Percentiles rank a stretch among this genome's conserved stretches.
phyloP scores from a whole-genome alignment of 331 rosid genomes.

The Prunus yedoensis region DNA sequence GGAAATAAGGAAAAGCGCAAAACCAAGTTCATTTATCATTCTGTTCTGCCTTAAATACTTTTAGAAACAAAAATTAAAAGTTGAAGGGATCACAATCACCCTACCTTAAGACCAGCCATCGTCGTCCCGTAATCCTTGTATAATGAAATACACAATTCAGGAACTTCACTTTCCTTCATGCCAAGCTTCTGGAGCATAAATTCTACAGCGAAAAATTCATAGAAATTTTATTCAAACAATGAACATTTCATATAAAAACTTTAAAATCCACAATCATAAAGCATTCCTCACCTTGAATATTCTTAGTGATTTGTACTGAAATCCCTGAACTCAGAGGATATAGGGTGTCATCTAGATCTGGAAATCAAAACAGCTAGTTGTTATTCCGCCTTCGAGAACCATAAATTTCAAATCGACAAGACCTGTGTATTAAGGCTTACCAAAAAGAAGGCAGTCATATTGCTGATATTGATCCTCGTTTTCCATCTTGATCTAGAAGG shows the following conservation, averaged over 20 bases:
- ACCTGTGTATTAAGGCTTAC: slow-evolving; percentile 26
- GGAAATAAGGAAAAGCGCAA: slow-evolving; percentile 23
- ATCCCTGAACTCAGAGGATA: slow-evolving; percentile 71
- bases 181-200: slow-evolving; percentile 72
- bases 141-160: slow-evolving; percentile 46
- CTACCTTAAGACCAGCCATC: slow-evolving; percentile 89
- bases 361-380: slow-evolving; percentile 2
- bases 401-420: neutral
- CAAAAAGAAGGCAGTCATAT: slow-evolving; percentile 77
- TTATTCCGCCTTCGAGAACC: neutral
- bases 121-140: slow-evolving; percentile 83
- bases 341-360: slow-evolving; percentile 94
- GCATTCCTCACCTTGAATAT: slow-evolving; percentile 54
- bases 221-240: slow-evolving; percentile 8
- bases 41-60: neutral
- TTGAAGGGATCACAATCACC: neutral
- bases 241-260: neutral
- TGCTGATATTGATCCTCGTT: slow-evolving; percentile 42
- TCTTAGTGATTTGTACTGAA: slow-evolving; percentile 48
- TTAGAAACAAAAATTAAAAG: neutral
- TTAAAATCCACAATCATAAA: neutral
- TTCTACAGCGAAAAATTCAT: slow-evolving; percentile 35
- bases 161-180: slow-evolving; percentile 53
- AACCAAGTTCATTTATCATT: slow-evolving; percentile 9
- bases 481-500: slow-evolving; percentile 47